Evolutionary conservation across 2,329 filamentous ascomycete genomes (phyloP).

Genomic region (Microcera coccophila): DNA sequence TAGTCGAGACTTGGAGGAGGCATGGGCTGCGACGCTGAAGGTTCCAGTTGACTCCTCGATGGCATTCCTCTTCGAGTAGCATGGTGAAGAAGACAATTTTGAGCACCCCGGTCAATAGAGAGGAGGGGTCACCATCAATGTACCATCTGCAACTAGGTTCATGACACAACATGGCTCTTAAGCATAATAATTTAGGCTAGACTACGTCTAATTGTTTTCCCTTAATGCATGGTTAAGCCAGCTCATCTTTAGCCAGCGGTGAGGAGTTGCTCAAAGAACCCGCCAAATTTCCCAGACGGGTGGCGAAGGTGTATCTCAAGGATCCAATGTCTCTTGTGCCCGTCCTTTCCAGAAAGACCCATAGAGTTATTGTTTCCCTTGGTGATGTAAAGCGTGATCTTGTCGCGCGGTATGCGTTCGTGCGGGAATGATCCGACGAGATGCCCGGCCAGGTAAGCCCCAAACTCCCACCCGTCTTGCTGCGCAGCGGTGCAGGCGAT

Average conservation of each 20-base stretch:
- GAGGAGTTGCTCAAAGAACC: conserved; percentile 41
- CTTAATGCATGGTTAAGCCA: no score
- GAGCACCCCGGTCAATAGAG: no score
- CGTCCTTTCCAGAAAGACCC: conserved; percentile 36
- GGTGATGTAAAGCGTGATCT: conserved; percentile 42
- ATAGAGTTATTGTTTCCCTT: conserved; percentile 42
- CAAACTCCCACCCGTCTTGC: conserved; percentile 42
- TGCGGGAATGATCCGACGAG: conserved; percentile 49
- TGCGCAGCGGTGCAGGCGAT: conserved; percentile 38
- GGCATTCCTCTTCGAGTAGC: no score
- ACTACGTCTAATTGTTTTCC: no score
- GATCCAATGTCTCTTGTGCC: conserved; percentile 46
- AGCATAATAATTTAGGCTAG: no score
- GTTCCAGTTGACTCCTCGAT: no score
- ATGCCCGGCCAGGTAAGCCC: conserved; percentile 44
- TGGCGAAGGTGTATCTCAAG: conserved; percentile 47
- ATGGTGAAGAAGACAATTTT: no score
- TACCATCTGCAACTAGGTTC: no score
- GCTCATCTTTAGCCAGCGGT: conserved; percentile 12
- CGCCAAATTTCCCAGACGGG: conserved; percentile 34
- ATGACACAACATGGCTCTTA: no score
- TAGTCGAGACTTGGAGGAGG: conserved; percentile 15
- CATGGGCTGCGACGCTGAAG: conserved; percentile 8
- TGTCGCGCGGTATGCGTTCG: conserved; percentile 48
- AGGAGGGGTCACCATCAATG: no score